phyloP scores from a whole-genome alignment of 2,329 filamentous ascomycete species.

The Aureobasidium subglaciale region DNA sequence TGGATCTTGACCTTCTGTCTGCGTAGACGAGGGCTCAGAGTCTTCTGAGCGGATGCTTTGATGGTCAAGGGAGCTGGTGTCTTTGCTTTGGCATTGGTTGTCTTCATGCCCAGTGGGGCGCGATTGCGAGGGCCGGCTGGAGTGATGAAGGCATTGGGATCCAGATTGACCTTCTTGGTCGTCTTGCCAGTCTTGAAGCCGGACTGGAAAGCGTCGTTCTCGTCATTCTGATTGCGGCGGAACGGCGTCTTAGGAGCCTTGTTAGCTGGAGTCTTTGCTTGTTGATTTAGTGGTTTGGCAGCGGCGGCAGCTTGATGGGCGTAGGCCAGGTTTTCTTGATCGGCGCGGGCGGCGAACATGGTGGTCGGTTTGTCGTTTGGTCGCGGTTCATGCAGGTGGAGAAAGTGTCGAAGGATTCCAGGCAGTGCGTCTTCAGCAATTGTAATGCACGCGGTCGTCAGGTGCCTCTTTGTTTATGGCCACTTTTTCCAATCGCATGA shows the following conservation, averaged over 20 bases:
- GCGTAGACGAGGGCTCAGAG: slow-evolving; percentile 50
- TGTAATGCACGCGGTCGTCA: background rate
- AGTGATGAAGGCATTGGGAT: slow-evolving; percentile 65
- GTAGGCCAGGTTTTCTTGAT: slow-evolving; percentile 83
- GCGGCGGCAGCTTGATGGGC: slow-evolving; percentile 63
- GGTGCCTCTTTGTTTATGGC: slow-evolving; percentile 1
- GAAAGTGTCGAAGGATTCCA: background rate
- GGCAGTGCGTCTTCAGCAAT: background rate
- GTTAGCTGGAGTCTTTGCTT: slow-evolving; percentile 71
- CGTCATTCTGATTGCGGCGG: slow-evolving; percentile 70
- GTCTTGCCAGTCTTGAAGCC: slow-evolving; percentile 55
- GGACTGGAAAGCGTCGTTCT: slow-evolving; percentile 64
- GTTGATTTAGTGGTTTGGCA: slow-evolving; percentile 65
- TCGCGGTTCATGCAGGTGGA: background rate
- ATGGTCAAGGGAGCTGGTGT: slow-evolving; percentile 50
- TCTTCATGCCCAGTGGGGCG: slow-evolving; percentile 86
- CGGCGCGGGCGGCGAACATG: slow-evolving; percentile 67
- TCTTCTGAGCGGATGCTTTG: slow-evolving; percentile 32
- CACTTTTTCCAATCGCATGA: background rate
- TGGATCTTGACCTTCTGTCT: slow-evolving; percentile 55
- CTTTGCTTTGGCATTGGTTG: slow-evolving; percentile 85
- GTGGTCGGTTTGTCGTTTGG: slow-evolving; percentile 19
- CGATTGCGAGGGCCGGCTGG: slow-evolving; percentile 69
- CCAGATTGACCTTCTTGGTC: slow-evolving; percentile 45
- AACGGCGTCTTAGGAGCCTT: slow-evolving; percentile 77